Evolutionary conservation across 768 basidiomycete genomes (phyloP).

Genomic region (Obba rivulosa): DNA sequence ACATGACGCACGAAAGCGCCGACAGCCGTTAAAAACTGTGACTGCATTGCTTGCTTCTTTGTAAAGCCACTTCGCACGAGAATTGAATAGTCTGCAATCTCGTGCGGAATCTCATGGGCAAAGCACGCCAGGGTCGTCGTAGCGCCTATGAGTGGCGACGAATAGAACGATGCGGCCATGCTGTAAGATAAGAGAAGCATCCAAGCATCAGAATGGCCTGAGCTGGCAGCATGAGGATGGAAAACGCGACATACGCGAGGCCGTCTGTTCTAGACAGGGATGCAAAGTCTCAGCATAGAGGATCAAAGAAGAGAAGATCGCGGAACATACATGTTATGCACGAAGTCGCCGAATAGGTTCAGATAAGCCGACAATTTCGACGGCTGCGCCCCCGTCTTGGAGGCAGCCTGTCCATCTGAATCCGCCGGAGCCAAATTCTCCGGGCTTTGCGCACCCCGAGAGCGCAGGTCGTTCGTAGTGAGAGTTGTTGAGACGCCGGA

Average conservation of each 20-base stretch:
- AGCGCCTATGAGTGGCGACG: slow-evolving; percentile 89
- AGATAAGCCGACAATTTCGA: slow-evolving; percentile 89
- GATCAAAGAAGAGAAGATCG: slow-evolving; percentile 13
- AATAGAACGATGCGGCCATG: slow-evolving; percentile 96
- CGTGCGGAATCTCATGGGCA: slow-evolving; percentile 92
- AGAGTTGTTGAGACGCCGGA: slow-evolving; percentile 43
- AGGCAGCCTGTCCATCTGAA: slow-evolving; percentile 18
- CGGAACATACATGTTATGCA: slow-evolving; percentile 77
- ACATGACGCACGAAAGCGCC: slow-evolving; percentile 78
- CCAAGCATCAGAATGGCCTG: slow-evolving; percentile 9
- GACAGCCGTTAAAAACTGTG: slow-evolving; percentile 86
- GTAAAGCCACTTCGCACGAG: slow-evolving; percentile 85
- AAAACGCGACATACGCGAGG: slow-evolving; percentile 56
- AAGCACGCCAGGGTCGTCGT: slow-evolving; percentile 95
- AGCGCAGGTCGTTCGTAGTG: slow-evolving; percentile 44
- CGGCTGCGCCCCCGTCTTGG: slow-evolving; percentile 39
- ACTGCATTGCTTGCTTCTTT: slow-evolving; percentile 89
- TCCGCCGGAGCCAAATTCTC: slow-evolving; percentile 21
- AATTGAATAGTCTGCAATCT: slow-evolving; percentile 97
- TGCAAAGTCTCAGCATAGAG: slow-evolving; percentile 1
- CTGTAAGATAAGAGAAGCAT: slow-evolving; percentile 30
- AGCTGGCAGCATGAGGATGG: slow-evolving; percentile 1
- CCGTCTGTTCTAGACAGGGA: slow-evolving; percentile 71
- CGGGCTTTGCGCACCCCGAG: slow-evolving; percentile 31
- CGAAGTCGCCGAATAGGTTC: slow-evolving; percentile 90